These are phyloP conservation scores for Hemerocallis citrina DNA, from an alignment of 106 monocot genomes.

Conservation along the genomic window DNA sequence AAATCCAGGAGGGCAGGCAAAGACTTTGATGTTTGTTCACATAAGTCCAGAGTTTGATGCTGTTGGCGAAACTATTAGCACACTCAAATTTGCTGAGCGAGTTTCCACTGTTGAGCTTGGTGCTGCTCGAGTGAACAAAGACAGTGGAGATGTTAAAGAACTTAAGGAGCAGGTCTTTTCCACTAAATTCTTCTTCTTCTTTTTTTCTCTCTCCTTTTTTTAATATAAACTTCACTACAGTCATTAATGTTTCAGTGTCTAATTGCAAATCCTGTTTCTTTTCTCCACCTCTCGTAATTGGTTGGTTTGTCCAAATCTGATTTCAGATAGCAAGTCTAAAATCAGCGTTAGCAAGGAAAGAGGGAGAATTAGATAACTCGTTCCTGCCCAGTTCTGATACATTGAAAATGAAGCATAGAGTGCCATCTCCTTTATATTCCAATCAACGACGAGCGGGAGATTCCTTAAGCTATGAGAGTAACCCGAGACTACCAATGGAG, in stretches of 20 bases:
- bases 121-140: slow-evolving; percentile 77
- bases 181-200: neutral
- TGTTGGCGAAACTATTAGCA: slow-evolving; percentile 84
- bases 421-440: slow-evolving; percentile 29
- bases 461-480: slow-evolving; percentile 16
- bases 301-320: neutral
- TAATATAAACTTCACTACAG: too few relatives aligned
- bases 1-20: slow-evolving; percentile 86
- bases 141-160: slow-evolving; percentile 64
- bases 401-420: slow-evolving; percentile 26
- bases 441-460: slow-evolving; percentile 19
- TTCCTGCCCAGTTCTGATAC: slow-evolving; percentile 22
- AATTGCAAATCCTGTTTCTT: neutral
- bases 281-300: neutral
- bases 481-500: slow-evolving; percentile 52
- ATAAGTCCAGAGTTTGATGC: slow-evolving; percentile 94
- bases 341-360: slow-evolving; percentile 62
- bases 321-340: slow-evolving; percentile 71
- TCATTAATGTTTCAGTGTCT: too few relatives aligned
- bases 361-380: slow-evolving; percentile 31
- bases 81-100: slow-evolving; percentile 95
- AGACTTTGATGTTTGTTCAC: slow-evolving; percentile 99
- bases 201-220: neutral
- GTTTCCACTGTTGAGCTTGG: slow-evolving; percentile 97
- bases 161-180: slow-evolving; percentile 83